Evolutionary conservation across 768 basidiomycete genomes (phyloP), one percentile per base, ranked within the genome.

Genomic region (Pleurotus platypus): DNA sequence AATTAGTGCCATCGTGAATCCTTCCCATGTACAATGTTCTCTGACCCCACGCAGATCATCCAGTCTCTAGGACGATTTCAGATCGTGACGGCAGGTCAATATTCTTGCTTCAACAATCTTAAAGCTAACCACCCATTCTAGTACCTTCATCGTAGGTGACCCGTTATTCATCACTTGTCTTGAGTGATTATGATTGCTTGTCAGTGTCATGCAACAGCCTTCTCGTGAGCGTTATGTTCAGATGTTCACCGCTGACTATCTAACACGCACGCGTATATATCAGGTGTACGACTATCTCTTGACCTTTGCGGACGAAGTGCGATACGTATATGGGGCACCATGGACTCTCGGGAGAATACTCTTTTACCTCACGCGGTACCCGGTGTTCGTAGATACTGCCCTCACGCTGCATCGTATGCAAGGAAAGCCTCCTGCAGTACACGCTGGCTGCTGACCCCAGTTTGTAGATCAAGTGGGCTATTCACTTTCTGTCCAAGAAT

Each of bases 251-350:
- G 11, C 8, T 35, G 30, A 11, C 20, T 30, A 20, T 27, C 26
- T 27, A 27, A 26, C n/a, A 20, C 12, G 16, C 27, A 50, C 49
- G 24, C 12, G n/a, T 51, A 16, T n/a, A 15, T n/a, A 12, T 22
- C 39, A 63, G 62, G 49, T 57, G 12, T 66, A 61, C 49, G 65
- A 66, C 54, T 65, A 58, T 54, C n/a, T 65, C 26, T n/a, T 66
- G 24, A 66, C 65, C 8, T 51, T 65, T 30, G 35, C 49, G 13
- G 40, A 56, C 12, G 65, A 66, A 58, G 46, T 60, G 13, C 46
- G 49, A 9, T 55, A 60, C n/a, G 59, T 66, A 6, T 65, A 58
- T 49, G 45, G 50, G 4, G 55, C 64, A 11, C 62, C 60, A 15
- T 57, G 56, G 56, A 40, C n/a, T 26, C 13, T 57, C 38, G 56